Conservation (phyloP, 345 rosid genomes). For the rapeseed (Brassica napus) region DNA sequence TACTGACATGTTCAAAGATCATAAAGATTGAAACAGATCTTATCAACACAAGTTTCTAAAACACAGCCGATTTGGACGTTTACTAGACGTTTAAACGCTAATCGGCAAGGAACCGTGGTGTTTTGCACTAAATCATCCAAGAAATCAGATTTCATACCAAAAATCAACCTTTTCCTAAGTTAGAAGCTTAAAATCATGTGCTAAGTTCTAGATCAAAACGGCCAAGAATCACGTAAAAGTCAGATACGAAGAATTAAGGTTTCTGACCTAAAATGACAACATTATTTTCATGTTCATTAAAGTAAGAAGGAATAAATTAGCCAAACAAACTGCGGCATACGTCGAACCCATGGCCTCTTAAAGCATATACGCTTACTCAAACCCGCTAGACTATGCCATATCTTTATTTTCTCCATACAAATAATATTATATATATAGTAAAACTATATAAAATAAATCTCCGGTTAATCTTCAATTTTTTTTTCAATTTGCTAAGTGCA, state of each 20-base stretch:
- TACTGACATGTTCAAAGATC: too few species aligned
- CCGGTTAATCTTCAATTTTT: too few species aligned
- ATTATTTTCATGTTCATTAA: background rate
- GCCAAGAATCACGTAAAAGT: background rate
- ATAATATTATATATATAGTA: too few species aligned
- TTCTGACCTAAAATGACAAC: background rate
- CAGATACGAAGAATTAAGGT: background rate
- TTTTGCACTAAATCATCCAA: background rate
- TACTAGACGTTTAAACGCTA: background rate
- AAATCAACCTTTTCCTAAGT: background rate
- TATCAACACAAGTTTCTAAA: too few species aligned
- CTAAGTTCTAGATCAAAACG: background rate
- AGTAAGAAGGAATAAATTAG: background rate
- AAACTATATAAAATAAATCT: too few species aligned
- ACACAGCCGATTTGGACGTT: background rate
- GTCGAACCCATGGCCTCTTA: background rate
- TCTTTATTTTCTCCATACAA: too few species aligned
- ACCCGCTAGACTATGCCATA: background rate
- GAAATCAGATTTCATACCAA: background rate
- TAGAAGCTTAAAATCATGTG: background rate
- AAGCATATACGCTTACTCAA: background rate
- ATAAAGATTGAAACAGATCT: too few species aligned
- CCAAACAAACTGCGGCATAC: background rate
- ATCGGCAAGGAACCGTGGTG: background rate
- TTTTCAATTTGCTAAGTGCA: too few species aligned